Percentiles rank a stretch among this genome's conserved stretches.
phyloP scores from a whole-genome alignment of 257 asterid species.

The Lavandula angustifolia region DNA sequence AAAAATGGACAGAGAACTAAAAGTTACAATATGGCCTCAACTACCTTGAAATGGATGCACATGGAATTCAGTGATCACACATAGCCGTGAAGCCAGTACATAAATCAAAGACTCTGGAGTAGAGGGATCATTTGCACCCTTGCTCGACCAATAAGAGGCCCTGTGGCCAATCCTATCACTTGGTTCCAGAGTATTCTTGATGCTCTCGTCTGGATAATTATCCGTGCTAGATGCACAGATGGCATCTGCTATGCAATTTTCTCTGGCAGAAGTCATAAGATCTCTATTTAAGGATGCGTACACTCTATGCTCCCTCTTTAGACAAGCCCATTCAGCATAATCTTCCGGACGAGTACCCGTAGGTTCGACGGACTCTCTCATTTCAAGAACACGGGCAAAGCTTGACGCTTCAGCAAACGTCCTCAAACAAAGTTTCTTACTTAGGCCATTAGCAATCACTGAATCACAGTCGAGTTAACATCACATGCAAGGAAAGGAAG shows the following conservation, averaged over 20 bases:
- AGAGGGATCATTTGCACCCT: conserved; percentile 52
- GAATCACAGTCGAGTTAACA: conserved; percentile 35
- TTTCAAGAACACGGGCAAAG: conserved; percentile 41
- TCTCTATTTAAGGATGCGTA: conserved; percentile 54
- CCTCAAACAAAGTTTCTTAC: conserved; percentile 60
- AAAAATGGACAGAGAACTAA: neutral
- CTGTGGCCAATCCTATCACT: conserved; percentile 51
- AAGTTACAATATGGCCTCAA: conserved; percentile 9
- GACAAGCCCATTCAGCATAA: conserved; percentile 36
- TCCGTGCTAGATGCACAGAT: conserved; percentile 82
- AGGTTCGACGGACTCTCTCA: conserved; percentile 33
- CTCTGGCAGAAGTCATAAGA: conserved; percentile 37
- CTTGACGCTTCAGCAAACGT: conserved; percentile 59
- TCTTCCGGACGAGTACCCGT: conserved; percentile 29
- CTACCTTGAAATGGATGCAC: conserved; percentile 84
- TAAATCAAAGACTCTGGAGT: conserved; percentile 66
- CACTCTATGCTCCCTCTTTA: conserved; percentile 57
- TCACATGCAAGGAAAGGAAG: neutral
- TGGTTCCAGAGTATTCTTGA: conserved; percentile 61
- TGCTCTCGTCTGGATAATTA: conserved; percentile 73
- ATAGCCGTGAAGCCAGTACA: conserved; percentile 52
- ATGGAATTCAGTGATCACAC: conserved; percentile 68
- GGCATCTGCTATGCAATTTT: conserved; percentile 60
- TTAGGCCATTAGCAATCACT: conserved; percentile 63
- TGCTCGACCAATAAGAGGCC: conserved; percentile 90